These are phyloP conservation scores for Penicillium sp. DNA, from an alignment of 2,329 filamentous ascomycete genomes.

Conservation along the genomic window DNA sequence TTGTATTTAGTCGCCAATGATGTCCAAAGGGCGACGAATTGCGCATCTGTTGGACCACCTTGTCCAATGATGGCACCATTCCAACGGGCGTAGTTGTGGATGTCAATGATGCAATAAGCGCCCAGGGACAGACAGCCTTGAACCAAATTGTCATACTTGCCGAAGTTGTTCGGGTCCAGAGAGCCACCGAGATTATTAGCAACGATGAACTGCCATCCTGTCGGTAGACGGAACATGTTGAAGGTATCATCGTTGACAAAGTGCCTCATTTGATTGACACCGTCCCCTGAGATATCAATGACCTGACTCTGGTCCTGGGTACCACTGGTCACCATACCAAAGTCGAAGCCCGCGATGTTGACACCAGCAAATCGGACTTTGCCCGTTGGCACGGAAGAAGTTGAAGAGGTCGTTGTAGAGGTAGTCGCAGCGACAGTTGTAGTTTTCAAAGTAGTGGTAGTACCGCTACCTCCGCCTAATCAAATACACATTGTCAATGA, in stretches of 20 bases:
- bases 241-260: conserved; percentile 9
- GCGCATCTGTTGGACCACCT: conserved; percentile 8
- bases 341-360: conserved; percentile 10
- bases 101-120: conserved; percentile 7
- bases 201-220: conserved; percentile 2
- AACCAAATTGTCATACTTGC: conserved; percentile 8
- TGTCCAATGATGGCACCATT: conserved; percentile 9
- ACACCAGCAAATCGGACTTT: conserved; percentile 8
- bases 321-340: conserved; percentile 5
- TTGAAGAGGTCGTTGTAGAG: not conserved
- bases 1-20: conserved; percentile 8
- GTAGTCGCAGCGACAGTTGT: not conserved
- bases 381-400: not conserved
- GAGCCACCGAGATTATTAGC: conserved; percentile 4
- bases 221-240: conserved; percentile 9
- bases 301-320: conserved; percentile 7
- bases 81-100: conserved; percentile 11
- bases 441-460: not conserved
- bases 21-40: conserved; percentile 9
- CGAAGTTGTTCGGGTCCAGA: conserved; percentile 8
- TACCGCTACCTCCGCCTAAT: not conserved
- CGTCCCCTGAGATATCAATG: not conserved
- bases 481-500: not conserved
- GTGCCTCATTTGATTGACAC: conserved; percentile 9
- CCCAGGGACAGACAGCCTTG: conserved; percentile 8